These are phyloP conservation scores for Penicillium arizonense DNA, from an alignment of 495 filamentous ascomycete species.

Conservation along the genomic window DNA sequence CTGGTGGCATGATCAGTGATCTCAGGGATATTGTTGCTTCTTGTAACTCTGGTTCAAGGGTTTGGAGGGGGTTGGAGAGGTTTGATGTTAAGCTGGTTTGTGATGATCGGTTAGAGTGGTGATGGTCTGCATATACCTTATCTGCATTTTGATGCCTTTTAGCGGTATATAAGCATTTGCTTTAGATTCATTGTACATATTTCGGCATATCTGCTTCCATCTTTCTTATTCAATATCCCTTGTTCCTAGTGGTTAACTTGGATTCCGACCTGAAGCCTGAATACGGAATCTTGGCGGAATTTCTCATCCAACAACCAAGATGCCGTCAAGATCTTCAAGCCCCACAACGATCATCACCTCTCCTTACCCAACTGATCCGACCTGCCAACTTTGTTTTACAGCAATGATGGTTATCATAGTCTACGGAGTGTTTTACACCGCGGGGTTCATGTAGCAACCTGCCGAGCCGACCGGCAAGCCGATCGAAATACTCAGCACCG, in stretches of 20 bases:
- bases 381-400: neutral
- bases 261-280: too few relatives aligned
- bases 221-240: too few relatives aligned
- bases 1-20: slow-evolving; percentile 56
- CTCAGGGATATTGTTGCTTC: slow-evolving; percentile 53
- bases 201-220: neutral
- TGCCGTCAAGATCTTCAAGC: neutral
- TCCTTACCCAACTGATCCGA: too few relatives aligned
- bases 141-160: neutral
- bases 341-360: neutral
- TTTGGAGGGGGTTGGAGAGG: slow-evolving; percentile 54
- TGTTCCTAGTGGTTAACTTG: too few relatives aligned
- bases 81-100: slow-evolving; percentile 57
- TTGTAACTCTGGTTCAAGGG: slow-evolving; percentile 46
- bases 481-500: too few relatives aligned
- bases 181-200: slow-evolving; percentile 3
- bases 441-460: too few relatives aligned
- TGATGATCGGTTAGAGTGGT: slow-evolving; percentile 46
- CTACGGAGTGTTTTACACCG: too few relatives aligned
- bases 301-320: neutral
- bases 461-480: too few relatives aligned
- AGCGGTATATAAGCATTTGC: neutral
- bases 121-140: neutral
- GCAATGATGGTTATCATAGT: neutral
- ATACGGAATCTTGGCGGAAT: too few relatives aligned